Evolutionary conservation across 805 yeast genomes (phyloP).

Genomic region (Saccharomycopsis sp.): DNA sequence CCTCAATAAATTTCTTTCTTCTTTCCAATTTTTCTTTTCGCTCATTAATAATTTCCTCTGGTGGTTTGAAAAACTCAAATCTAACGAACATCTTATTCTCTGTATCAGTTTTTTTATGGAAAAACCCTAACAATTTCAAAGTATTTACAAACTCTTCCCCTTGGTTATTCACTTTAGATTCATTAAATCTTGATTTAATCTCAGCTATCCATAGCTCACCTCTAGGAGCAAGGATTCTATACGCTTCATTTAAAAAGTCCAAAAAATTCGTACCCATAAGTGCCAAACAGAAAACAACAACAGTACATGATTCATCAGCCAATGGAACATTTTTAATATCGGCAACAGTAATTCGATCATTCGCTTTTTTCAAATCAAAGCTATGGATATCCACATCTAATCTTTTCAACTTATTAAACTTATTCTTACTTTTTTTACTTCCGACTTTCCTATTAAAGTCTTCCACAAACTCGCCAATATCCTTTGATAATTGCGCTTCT

Average conservation of each 20-base stretch:
- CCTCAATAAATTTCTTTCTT: slow-evolving; percentile 63
- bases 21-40: slow-evolving; percentile 54
- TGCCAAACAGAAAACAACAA: slow-evolving; percentile 91
- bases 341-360: slow-evolving; percentile 90
- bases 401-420: slow-evolving; percentile 33
- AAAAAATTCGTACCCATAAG: slow-evolving; percentile 96
- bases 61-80: slow-evolving; percentile 89
- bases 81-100: slow-evolving; percentile 88
- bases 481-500: slow-evolving; percentile 80
- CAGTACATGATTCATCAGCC: slow-evolving; percentile 66
- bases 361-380: slow-evolving; percentile 86
- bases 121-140: slow-evolving; percentile 72
- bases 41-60: slow-evolving; percentile 58
- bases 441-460: slow-evolving; percentile 26
- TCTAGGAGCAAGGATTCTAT: slow-evolving; percentile 76
- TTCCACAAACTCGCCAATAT: slow-evolving; percentile 47
- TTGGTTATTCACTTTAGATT: slow-evolving; percentile 35
- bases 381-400: slow-evolving; percentile 65
- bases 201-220: slow-evolving; percentile 98
- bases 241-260: slow-evolving; percentile 87
- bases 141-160: slow-evolving; percentile 79
- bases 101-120: slow-evolving; percentile 82
- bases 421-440: slow-evolving; percentile 30
- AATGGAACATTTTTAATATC: slow-evolving; percentile 90
- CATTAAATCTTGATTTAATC: slow-evolving; percentile 85